These are phyloP conservation scores for Pseudotsuga menziesii DNA, from an alignment of 75 land plant species.

Conservation along the genomic window DNA sequence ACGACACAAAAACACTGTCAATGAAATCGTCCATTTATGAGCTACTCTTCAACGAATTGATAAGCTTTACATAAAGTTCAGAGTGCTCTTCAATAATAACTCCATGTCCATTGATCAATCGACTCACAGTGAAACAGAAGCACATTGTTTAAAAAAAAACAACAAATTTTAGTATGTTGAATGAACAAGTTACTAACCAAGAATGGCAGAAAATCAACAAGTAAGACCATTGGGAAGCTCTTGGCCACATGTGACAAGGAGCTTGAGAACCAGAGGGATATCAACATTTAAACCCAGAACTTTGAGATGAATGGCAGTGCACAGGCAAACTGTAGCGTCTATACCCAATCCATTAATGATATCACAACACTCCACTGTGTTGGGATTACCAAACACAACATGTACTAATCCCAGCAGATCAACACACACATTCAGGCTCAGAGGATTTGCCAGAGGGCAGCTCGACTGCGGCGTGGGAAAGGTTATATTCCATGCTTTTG, in stretches of 20 bases:
- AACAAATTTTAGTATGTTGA: too few species aligned
- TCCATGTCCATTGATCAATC: too few species aligned
- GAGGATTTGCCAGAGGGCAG: conserved; percentile 1
- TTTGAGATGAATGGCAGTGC: conserved; percentile 3
- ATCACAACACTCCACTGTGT: conserved; percentile 4
- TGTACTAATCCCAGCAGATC: not conserved
- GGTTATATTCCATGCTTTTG: not conserved
- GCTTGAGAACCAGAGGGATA: not conserved
- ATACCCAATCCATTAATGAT: not conserved
- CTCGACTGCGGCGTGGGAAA: not conserved
- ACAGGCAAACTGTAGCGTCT: not conserved
- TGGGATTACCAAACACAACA: not conserved
- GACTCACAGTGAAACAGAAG: too few species aligned
- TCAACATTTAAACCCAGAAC: not conserved
- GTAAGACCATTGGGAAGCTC: conserved; percentile 1
- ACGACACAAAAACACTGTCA: too few species aligned
- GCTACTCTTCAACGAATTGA: too few species aligned
- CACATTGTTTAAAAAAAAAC: too few species aligned
- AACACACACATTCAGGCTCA: conserved; percentile 6
- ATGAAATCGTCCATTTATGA: too few species aligned
- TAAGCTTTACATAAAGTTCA: too few species aligned
- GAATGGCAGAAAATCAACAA: not conserved
- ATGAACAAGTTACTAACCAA: too few species aligned
- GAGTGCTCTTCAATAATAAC: too few species aligned
- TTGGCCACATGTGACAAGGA: not conserved